Conservation (phyloP, 2,329 filamentous ascomycete genomes). For the Colletotrichum graminicola region DNA sequence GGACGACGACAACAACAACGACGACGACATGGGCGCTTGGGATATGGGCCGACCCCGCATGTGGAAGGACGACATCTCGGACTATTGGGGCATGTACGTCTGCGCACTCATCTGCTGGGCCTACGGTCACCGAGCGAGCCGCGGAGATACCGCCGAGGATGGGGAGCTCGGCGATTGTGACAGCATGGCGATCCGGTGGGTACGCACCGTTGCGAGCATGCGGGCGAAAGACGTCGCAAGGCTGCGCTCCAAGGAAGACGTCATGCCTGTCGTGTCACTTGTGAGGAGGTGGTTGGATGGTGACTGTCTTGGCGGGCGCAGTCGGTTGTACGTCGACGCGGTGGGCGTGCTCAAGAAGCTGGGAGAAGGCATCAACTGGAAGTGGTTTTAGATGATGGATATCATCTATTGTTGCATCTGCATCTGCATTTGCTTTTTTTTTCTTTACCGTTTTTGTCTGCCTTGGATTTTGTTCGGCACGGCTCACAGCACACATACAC, state of each 20-base stretch:
- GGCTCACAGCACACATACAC: constrained; percentile 11
- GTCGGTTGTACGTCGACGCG: constrained; percentile 65
- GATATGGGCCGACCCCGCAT: constrained; percentile 33
- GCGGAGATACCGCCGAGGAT: constrained; percentile 43
- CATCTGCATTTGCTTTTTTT: not conserved
- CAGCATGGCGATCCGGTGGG: constrained; percentile 52
- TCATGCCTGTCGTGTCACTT: constrained; percentile 61
- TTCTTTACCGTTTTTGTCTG: not conserved
- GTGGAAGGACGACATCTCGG: constrained; percentile 57
- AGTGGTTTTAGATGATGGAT: constrained; percentile 33
- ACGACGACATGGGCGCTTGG: constrained; percentile 29
- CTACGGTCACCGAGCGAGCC: constrained; percentile 55
- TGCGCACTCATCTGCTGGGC: constrained; percentile 72
- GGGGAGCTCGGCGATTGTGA: constrained; percentile 26
- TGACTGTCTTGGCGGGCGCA: constrained; percentile 63
- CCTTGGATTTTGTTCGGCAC: not conserved
- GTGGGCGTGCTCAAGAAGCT: constrained; percentile 65
- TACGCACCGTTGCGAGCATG: constrained; percentile 56
- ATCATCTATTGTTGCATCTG: not conserved
- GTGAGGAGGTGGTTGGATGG: constrained; percentile 60
- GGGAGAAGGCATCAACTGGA: constrained; percentile 53
- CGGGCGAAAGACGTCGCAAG: constrained; percentile 55
- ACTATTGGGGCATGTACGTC: constrained; percentile 69
- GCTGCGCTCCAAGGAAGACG: constrained; percentile 56
- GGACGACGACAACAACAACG: constrained; percentile 13